Evolutionary conservation across 139 green algal species (phyloP), one percentile per base, ranked within the genome.

Genomic region (Coelastrella sp.): DNA sequence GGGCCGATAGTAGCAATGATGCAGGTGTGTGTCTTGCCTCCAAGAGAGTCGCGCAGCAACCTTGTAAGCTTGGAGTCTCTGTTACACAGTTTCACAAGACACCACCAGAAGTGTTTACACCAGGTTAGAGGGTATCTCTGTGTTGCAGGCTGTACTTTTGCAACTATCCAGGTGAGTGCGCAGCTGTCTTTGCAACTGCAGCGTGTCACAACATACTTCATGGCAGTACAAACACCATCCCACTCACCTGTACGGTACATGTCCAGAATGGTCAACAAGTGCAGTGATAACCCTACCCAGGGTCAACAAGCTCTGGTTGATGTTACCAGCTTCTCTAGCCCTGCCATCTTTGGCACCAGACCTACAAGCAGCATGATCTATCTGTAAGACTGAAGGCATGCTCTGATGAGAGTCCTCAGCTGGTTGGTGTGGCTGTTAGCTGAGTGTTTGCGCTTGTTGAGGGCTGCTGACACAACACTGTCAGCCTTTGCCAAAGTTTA

Each of bases 1-100:
- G 98, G 97, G n/a, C 94, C 95, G 30, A 99, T 97, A 40, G 97
- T 99, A 17, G 98, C 98, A 68, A 99, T 98, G 90, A 99, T 98
- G 92, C 96, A 99, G 3, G 95, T 98, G 90, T 97, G 97, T 53
- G 94, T 97, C 59, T 90, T 91, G 27, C 95, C 95, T 37, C 94
- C 95, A 41, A 99, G 93, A 0, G 95, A 98, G 85, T 99, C 98
- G 1, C 95, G 91, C 86, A 99, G 92, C 85, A 99, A 92, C 50
- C 97, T 91, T 3, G 98, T 99, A 67, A 99, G 95, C 91, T 99
- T 99, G 68, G 86, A 95, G 90, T 99, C 98, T 15, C 98, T 91
- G 90, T 19, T n/a, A n/a, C n/a, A n/a, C n/a, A n/a, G n/a, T n/a
- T n/a, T n/a, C n/a, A n/a, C n/a, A n/a, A n/a, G n/a, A n/a, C n/a